Evolutionary conservation across 371 early-diverging fungal genomes (phyloP), one percentile per base, ranked within the genome.

Genomic region (Actinomortierella ambigua): DNA sequence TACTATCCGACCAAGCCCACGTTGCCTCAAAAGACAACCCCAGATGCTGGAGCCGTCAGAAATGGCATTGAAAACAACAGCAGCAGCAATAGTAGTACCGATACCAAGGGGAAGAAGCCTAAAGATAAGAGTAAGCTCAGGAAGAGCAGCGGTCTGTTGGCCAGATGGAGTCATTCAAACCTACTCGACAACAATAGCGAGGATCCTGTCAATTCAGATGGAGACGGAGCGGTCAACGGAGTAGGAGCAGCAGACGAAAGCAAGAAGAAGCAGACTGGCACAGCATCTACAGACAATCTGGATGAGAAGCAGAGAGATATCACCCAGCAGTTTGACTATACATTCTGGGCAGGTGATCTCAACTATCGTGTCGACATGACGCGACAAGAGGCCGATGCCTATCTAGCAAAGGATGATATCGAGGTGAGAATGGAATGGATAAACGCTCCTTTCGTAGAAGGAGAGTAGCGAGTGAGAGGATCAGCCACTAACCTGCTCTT

Each of bases 331-430:
- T 90, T 86, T 73, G 90, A 93, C 67, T 86, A 84, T 57, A 80
- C 84, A 2, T 91, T 94, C 63, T 82, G 89, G 76, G 85, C 90
- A 59, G 94, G 94, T 26, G 94, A 94, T 65, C 78, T 93, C 53
- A 93, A 94, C 65, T 93, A 93, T 69, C 86, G 94, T 7, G 81
- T 91, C 13, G 80, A 88, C 55, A 80, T 85, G 42, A 73, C 82
- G 0, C 58, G 91, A 23, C 59, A 75, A 3, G 61, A 79, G 56
- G 91, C 87, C 0, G 80, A 90, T 15, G 68, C 76, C 14, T 70
- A 82, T 14, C 52, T 91, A 1, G 54, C 67, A 24, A 76, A 65
- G 26, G 77, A 77, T 7, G 82, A 86, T 54, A 69, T 78, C 24
- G 77, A 77, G 67, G 85, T 82, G 77, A 56, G 50, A 23, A 3